Conservation (phyloP, 352 stramenopile genomes). For the Phytophthora multivora region DNA sequence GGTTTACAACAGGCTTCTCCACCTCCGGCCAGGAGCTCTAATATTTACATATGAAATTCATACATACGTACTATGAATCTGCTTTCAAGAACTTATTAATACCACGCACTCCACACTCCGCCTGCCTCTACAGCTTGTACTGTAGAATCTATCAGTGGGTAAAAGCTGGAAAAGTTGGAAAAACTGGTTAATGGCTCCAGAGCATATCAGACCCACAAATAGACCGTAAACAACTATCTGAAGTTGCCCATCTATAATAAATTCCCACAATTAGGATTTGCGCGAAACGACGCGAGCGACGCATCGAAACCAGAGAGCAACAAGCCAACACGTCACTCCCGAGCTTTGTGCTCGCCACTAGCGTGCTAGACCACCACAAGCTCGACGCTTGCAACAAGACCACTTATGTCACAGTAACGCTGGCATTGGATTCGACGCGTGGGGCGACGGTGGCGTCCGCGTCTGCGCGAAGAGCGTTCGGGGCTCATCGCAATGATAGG, state of each 20-base stretch:
- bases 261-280: neutral
- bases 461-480: neutral
- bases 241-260: neutral
- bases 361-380: constrained; percentile 12
- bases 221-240: neutral
- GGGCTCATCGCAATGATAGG: constrained; percentile 11
- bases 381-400: constrained; percentile 3
- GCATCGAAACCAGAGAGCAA: constrained; percentile 16
- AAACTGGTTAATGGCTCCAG: too few relatives aligned
- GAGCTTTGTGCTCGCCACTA: neutral
- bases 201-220: neutral
- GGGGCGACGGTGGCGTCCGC: neutral
- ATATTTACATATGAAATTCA: too few relatives aligned
- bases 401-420: neutral
- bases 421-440: neutral
- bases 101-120: too few relatives aligned
- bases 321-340: constrained; percentile 1
- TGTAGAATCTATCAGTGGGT: neutral
- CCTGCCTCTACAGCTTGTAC: neutral
- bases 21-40: too few relatives aligned
- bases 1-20: too few relatives aligned
- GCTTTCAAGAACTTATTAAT: too few relatives aligned
- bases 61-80: neutral
- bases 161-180: neutral
- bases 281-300: constrained; percentile 9